A percentile compares a stretch with the other conserved stretches of the same genome.
Evolutionary conservation across 768 basidiomycete genomes (phyloP).

Genomic region (Daedalea quercina): DNA sequence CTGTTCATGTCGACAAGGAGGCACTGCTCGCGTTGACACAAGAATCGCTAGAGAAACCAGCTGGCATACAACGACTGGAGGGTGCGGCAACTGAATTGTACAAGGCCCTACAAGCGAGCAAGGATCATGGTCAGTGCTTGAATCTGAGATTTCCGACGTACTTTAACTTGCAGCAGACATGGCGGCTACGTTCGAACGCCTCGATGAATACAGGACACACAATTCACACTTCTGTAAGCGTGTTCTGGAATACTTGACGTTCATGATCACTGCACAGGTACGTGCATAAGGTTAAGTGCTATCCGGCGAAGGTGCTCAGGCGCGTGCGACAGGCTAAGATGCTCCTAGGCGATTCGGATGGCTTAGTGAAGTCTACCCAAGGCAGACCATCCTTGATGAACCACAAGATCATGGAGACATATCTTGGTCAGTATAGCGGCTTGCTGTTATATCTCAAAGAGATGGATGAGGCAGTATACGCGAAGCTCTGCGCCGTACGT

Average conservation of each 20-base stretch:
- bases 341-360: conserved; percentile 57
- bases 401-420: conserved; percentile 75
- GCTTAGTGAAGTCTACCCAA: conserved; percentile 39
- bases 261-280: conserved; percentile 90
- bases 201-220: conserved; percentile 86
- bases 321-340: conserved; percentile 47
- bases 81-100: conserved; percentile 84
- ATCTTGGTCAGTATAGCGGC: conserved; percentile 84
- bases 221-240: conserved; percentile 93
- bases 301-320: not conserved
- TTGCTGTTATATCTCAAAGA: conserved; percentile 91
- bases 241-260: conserved; percentile 79
- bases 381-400: conserved; percentile 42
- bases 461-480: conserved; percentile 88
- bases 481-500: conserved; percentile 83
- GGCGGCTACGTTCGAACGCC: conserved; percentile 93
- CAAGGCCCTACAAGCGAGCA: conserved; percentile 86
- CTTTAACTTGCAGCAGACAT: conserved; percentile 50
- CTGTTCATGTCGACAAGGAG: conserved; percentile 84
- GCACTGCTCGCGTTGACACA: conserved; percentile 75
- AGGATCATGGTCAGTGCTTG: conserved; percentile 65
- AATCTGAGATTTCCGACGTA: not conserved
- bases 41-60: conserved; percentile 78
- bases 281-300: conserved; percentile 7
- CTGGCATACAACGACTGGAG: conserved; percentile 75